A percentile compares a stretch with the other conserved stretches of the same genome.
These are phyloP conservation scores for Plasmodium reichenowi DNA, from an alignment of 169 alveolate species.

Conservation along the genomic window DNA sequence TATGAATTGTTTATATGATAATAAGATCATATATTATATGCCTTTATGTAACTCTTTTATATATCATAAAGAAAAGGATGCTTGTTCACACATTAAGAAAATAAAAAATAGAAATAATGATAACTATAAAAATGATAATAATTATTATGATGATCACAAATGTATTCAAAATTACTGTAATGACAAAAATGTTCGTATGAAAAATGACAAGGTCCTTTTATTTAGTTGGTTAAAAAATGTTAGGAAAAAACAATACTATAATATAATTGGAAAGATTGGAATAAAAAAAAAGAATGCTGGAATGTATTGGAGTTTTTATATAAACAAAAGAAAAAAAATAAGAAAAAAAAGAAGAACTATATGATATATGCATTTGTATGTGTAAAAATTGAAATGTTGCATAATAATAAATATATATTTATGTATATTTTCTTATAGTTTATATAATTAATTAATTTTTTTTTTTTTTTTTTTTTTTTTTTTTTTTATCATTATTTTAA, in stretches of 20 bases:
- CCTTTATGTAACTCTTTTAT: slow-evolving; percentile 21
- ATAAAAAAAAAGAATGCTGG: slow-evolving; percentile 86
- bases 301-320: slow-evolving; percentile 85
- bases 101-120: slow-evolving; percentile 9
- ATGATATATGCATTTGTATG: slow-evolving; percentile 1
- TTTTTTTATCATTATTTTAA: neutral
- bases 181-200: neutral
- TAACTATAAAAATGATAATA: too few species aligned
- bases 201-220: slow-evolving; percentile 2
- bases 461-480: neutral
- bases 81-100: neutral
- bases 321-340: slow-evolving; percentile 83
- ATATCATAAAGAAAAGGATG: slow-evolving; percentile 6
- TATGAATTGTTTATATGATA: neutral
- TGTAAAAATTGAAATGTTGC: neutral
- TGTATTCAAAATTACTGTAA: slow-evolving; percentile 4
- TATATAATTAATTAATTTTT: neutral
- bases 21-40: neutral
- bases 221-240: slow-evolving; percentile 75
- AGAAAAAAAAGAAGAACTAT: slow-evolving; percentile 83
- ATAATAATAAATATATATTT: neutral
- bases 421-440: neutral
- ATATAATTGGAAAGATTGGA: slow-evolving; percentile 85
- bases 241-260: slow-evolving; percentile 82
- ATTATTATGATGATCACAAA: too few species aligned